phyloP scores from a whole-genome alignment of 2,329 filamentous ascomycete species.

The Fusarium coicis region DNA sequence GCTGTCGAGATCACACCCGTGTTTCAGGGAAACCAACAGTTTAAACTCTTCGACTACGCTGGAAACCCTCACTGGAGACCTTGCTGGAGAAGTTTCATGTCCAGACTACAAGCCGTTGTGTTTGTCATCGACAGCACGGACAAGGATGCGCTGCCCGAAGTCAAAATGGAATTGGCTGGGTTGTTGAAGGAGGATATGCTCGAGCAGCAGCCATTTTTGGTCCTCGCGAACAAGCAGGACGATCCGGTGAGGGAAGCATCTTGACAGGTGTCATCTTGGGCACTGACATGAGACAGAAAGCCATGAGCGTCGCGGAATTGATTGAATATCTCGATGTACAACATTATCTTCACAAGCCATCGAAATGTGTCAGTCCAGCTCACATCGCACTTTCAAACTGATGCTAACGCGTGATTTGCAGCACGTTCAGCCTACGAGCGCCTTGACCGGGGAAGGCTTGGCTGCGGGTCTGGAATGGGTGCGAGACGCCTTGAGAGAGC shows the following conservation, averaged over 20 bases:
- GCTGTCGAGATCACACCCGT: neutral
- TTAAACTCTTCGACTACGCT: slow-evolving; percentile 1
- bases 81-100: slow-evolving; percentile 3
- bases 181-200: neutral
- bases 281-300: neutral
- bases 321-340: neutral
- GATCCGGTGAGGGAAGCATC: neutral
- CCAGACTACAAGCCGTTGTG: neutral
- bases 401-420: neutral
- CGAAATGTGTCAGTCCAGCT: neutral
- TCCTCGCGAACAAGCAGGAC: slow-evolving; percentile 23
- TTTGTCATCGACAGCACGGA: slow-evolving; percentile 11
- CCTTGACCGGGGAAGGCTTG: neutral
- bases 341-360: neutral
- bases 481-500: neutral
- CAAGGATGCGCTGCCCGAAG: neutral
- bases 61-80: neutral
- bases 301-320: neutral
- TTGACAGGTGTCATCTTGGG: no score
- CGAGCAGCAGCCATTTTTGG: neutral
- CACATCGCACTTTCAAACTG: fast-evolving
- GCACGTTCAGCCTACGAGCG: neutral
- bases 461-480: neutral
- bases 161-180: neutral
- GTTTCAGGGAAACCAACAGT: neutral